Evolutionary conservation across 192 early-diverging fungal genomes (phyloP).

Genomic region (Coemansia sp.): DNA sequence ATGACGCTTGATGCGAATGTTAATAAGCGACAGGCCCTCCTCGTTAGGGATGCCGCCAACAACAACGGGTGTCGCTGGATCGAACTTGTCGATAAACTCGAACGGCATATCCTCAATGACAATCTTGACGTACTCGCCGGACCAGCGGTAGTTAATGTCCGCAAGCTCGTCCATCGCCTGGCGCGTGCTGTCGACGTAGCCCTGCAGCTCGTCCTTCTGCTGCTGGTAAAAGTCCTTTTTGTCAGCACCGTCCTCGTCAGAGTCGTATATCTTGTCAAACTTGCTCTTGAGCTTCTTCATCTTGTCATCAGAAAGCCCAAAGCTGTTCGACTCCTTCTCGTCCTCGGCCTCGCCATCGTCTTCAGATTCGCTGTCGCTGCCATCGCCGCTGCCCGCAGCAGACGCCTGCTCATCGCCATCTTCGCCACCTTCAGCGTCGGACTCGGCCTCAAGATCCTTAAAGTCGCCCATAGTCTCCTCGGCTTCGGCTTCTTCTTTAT

Average conservation of each 20-base stretch:
- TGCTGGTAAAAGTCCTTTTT: conserved; percentile 82
- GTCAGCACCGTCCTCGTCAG: conserved; percentile 69
- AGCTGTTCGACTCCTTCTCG: conserved; percentile 58
- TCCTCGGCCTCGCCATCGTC: conserved; percentile 57
- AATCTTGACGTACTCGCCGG: conserved; percentile 92
- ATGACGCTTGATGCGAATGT: conserved; percentile 95
- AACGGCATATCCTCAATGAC: conserved; percentile 87
- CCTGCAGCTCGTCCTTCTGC: conserved; percentile 84
- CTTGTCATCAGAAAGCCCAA: conserved; percentile 69
- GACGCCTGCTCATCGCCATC: no score
- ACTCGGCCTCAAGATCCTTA: conserved; percentile 68
- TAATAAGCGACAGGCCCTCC: conserved; percentile 92
- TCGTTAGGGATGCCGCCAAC: conserved; percentile 87
- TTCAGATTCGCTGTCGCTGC: conserved; percentile 31
- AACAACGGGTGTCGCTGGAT: conserved; percentile 88
- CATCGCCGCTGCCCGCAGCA: conserved; percentile 27
- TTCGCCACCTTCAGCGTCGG: conserved; percentile 58
- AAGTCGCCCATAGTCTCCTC: conserved; percentile 63
- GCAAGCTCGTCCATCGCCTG: conserved; percentile 86
- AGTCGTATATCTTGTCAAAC: conserved; percentile 89
- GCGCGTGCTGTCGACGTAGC: conserved; percentile 80
- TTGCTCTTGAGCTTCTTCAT: conserved; percentile 90
- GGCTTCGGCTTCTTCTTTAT: conserved; percentile 59
- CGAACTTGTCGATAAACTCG: conserved; percentile 92
- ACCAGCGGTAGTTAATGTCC: conserved; percentile 87